phyloP scores from a whole-genome alignment of 345 rosid genomes.

The Euphorbia lathyris region DNA sequence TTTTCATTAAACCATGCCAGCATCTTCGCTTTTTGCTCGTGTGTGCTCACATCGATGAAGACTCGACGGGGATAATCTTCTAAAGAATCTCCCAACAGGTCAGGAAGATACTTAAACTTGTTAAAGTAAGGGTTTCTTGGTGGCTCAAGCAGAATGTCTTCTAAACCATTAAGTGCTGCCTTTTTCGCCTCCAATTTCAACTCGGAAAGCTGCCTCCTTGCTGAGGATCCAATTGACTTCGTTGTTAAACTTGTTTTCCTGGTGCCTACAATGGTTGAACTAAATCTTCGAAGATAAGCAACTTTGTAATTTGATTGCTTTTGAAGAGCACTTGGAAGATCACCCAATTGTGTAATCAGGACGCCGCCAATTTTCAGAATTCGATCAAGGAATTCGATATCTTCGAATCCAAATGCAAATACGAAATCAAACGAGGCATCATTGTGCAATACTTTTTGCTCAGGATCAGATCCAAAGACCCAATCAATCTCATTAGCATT shows the following conservation, averaged over 20 bases:
- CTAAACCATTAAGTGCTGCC: constrained; percentile 33
- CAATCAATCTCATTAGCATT: constrained; percentile 31
- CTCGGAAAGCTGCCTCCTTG: constrained; percentile 26
- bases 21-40: constrained; percentile 16
- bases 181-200: constrained; percentile 30
- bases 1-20: constrained; percentile 35
- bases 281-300: constrained; percentile 32
- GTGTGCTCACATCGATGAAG: constrained; percentile 26
- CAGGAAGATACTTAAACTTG: constrained; percentile 36
- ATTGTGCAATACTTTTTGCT: constrained; percentile 11
- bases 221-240: neutral
- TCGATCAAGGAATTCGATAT: constrained; percentile 32
- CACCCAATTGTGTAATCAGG: constrained; percentile 31
- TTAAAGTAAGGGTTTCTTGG: constrained; percentile 28
- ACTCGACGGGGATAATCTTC: constrained; percentile 29
- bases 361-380: constrained; percentile 44
- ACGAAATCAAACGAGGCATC: constrained; percentile 40
- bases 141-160: constrained; percentile 42
- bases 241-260: constrained; percentile 27
- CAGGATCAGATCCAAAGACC: constrained; percentile 29
- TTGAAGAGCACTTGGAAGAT: constrained; percentile 19
- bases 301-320: constrained; percentile 35
- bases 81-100: constrained; percentile 37
- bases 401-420: constrained; percentile 28
- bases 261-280: constrained; percentile 39